Evolutionary conservation across 2,329 filamentous ascomycete species (phyloP).

Genomic region (Metarhizium rileyi): DNA sequence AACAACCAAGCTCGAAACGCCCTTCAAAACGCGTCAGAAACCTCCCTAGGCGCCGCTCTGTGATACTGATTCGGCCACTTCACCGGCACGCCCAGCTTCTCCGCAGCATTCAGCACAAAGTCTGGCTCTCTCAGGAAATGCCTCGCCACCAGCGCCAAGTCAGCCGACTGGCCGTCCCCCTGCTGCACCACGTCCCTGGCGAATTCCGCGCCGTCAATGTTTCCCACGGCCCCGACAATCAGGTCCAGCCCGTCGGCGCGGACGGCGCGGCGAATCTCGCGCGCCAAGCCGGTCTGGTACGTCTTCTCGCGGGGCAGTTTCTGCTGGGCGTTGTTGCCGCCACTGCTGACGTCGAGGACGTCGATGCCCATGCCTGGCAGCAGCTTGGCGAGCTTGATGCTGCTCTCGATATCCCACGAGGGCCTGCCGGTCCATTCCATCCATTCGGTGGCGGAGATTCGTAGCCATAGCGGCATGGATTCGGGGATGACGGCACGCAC

Average conservation of each 20-base stretch:
- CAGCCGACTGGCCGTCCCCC: slow-evolving; percentile 31
- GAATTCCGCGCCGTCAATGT: slow-evolving; percentile 58
- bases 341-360: slow-evolving; percentile 71
- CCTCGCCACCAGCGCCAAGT: slow-evolving; percentile 64
- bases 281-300: slow-evolving; percentile 68
- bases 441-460: slow-evolving; percentile 56
- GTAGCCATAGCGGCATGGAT: slow-evolving; percentile 45
- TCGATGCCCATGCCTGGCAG: slow-evolving; percentile 70
- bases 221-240: slow-evolving; percentile 64
- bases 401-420: slow-evolving; percentile 63
- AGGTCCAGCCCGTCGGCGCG: slow-evolving; percentile 38
- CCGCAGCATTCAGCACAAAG: slow-evolving; percentile 63
- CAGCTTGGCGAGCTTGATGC: slow-evolving; percentile 54
- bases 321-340: slow-evolving; percentile 56
- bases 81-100: slow-evolving; percentile 61
- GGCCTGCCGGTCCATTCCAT: slow-evolving; percentile 37
- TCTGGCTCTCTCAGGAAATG: slow-evolving; percentile 78
- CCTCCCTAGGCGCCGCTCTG: slow-evolving; percentile 22
- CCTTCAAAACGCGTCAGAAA: slow-evolving; percentile 1
- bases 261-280: slow-evolving; percentile 59
- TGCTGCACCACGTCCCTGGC: slow-evolving; percentile 51
- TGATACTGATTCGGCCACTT: slow-evolving; percentile 61
- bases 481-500: slow-evolving; percentile 42
- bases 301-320: slow-evolving; percentile 51
- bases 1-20: too few relatives aligned